A percentile compares a stretch with the other conserved stretches of the same genome.
Conservation (phyloP, 148 eudicot genomes). For the Camellia japonica region DNA sequence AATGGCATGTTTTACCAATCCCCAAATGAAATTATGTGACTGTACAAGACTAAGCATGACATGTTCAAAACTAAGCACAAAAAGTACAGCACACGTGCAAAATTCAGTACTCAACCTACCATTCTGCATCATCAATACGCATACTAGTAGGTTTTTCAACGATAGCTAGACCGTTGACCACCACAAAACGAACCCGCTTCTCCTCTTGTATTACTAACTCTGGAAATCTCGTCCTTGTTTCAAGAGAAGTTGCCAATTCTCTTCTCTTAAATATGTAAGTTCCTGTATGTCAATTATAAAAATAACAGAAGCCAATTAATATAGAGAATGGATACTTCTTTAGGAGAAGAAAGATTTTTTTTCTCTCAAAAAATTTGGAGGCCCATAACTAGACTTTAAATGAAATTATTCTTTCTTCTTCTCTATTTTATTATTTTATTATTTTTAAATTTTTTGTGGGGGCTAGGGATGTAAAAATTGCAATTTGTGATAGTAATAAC, state of each 20-base stretch:
- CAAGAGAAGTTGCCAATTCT: slow-evolving; percentile 92
- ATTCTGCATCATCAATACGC: slow-evolving; percentile 71
- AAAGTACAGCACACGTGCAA: background rate
- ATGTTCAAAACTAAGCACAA: background rate
- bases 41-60: no score
- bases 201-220: slow-evolving; percentile 94
- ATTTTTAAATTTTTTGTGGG: no score
- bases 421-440: no score
- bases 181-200: slow-evolving; percentile 95
- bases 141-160: slow-evolving; percentile 66
- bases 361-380: background rate
- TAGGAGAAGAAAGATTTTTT: background rate
- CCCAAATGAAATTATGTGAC: background rate
- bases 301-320: slow-evolving; percentile 6
- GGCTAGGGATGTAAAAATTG: no score
- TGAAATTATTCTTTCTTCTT: no score
- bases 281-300: slow-evolving; percentile 36
- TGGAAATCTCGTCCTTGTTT: slow-evolving; percentile 92
- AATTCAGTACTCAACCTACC: slow-evolving; percentile 44
- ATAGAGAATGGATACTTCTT: background rate
- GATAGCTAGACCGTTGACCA: slow-evolving; percentile 82
- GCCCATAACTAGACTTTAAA: background rate
- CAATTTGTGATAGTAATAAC: no score
- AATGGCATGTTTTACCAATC: background rate
- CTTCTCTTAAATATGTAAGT: slow-evolving; percentile 67